Evolutionary conservation across 2,329 filamentous ascomycete species (phyloP).

Genomic region (Cladosporium velox): DNA sequence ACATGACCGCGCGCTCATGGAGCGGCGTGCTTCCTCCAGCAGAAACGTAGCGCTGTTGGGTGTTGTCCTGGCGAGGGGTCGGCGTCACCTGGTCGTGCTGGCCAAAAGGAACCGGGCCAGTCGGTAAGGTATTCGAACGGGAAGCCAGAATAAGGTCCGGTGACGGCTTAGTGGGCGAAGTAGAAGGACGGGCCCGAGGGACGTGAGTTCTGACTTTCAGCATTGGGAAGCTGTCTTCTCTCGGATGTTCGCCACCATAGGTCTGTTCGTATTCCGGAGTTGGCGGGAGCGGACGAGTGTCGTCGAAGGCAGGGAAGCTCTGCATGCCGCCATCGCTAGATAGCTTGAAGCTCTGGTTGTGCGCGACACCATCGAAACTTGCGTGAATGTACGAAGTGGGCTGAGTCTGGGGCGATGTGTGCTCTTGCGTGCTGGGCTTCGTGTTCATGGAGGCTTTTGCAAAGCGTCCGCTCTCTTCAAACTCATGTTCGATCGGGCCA

Average conservation of each 20-base stretch:
- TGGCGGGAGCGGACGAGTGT: constrained; percentile 4
- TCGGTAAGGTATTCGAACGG: constrained; percentile 2
- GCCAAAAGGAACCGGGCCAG: background rate
- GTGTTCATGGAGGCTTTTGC: background rate
- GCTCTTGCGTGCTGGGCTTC: background rate
- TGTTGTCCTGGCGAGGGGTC: constrained; percentile 22
- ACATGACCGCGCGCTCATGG: constrained; percentile 30
- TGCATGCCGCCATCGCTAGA: background rate
- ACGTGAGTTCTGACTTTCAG: background rate
- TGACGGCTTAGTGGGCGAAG: background rate
- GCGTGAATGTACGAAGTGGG: background rate
- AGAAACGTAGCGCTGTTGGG: constrained; percentile 33
- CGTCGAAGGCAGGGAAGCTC: constrained; percentile 13
- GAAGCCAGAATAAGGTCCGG: background rate
- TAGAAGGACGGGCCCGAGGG: background rate
- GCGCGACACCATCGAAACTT: background rate
- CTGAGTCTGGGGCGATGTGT: background rate
- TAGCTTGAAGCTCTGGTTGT: background rate
- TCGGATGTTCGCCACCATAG: background rate
- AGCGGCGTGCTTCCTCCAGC: constrained; percentile 32
- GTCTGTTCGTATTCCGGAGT: background rate
- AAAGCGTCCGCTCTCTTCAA: background rate
- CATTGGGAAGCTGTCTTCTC: background rate
- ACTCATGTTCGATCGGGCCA: background rate
- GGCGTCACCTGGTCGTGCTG: constrained; percentile 8